Base-by-base conservation (phyloP, 495 filamentous ascomycete genomes). In the Penicillium crystallinum region DNA sequence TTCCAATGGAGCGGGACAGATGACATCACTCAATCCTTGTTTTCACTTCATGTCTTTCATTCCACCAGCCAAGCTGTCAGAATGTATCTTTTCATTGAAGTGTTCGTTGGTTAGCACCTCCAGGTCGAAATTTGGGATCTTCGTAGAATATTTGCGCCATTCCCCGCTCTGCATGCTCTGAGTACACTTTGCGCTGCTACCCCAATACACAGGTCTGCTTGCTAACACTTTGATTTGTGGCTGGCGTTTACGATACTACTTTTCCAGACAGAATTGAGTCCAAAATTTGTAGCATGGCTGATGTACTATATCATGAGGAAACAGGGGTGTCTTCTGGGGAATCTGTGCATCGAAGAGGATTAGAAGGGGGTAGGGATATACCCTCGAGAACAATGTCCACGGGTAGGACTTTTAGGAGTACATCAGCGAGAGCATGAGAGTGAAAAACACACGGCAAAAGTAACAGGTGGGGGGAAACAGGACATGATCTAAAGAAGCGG, bases 301-400 rank as follows among this genome's bases (percentile, higher is more conserved):
- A 56, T 66, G 56, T 64, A 57, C 58, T 66, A 64, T 57, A 56
- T 62, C 59, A 58, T 53, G 53, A 55, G 43, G 34, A 49, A 38
- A 34, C 21, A 33, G 46, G 44, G 46, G 36, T 53, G 43, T 46
- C 48, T 55, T 58, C 53, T 42, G 56, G 65, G 63, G 63, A 66
- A 68, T 62, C 65, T 68, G 66, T 67, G 66, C 66, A 67, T 36
- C 40, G 56, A 62, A 41, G 51, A 49, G 41, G 57, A 64, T 64
- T 60, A 61, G 52, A 43, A 51, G 52, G 31, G 43, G 54, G 37
- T 43, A 37, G 40, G 50, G 30, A 25, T 18, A 36, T 36, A 40
- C 43, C 23, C 46, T 41, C 27, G 41, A 38, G 33, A 21, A 35
- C 17, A 40, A 30, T 53, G 42, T 48, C 46, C 46, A 37, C 23